phyloP scores from a whole-genome alignment of 805 yeast species.

The Pichia exigua region DNA sequence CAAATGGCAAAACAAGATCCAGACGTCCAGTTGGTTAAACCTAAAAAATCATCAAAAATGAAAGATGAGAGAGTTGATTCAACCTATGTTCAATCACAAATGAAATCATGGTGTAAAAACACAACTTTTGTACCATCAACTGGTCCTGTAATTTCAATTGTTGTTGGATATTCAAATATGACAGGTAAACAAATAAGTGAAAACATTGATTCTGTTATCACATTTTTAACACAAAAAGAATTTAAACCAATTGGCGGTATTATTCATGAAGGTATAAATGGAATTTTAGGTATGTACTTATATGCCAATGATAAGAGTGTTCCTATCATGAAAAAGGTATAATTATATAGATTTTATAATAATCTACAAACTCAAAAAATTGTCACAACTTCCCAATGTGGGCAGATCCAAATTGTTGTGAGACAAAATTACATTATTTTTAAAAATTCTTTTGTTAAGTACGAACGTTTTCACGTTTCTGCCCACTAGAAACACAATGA shows the following conservation, averaged over 20 bases:
- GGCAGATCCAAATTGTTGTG: not conserved
- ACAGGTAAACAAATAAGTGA: slow-evolving; percentile 34
- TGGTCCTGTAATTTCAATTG: slow-evolving; percentile 54
- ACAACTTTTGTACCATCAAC: slow-evolving; percentile 52
- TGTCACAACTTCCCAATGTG: too few relatives aligned
- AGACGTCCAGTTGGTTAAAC: slow-evolving; percentile 24
- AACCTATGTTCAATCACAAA: slow-evolving; percentile 53
- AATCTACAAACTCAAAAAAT: too few relatives aligned
- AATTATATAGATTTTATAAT: not conserved
- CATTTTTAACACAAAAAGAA: slow-evolving; percentile 38
- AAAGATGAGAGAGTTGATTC: slow-evolving; percentile 60
- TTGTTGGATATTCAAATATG: slow-evolving; percentile 51
- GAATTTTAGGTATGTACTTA: slow-evolving; percentile 45
- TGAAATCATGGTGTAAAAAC: slow-evolving; percentile 55
- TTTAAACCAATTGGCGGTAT: slow-evolving; percentile 54
- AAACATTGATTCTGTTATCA: slow-evolving; percentile 45
- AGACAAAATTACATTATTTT: too few relatives aligned
- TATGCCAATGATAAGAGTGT: slow-evolving; percentile 27
- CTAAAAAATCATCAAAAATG: slow-evolving; percentile 34
- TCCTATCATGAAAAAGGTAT: slow-evolving; percentile 5
- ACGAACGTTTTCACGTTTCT: not conserved
- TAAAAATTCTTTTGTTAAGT: too few relatives aligned
- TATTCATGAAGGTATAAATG: slow-evolving; percentile 34
- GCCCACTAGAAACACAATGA: not conserved
- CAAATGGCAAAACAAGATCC: slow-evolving; percentile 45